Conservation (phyloP, 225 moss, liverwort and hornwort species). For the Takakia lepidozioides region DNA sequence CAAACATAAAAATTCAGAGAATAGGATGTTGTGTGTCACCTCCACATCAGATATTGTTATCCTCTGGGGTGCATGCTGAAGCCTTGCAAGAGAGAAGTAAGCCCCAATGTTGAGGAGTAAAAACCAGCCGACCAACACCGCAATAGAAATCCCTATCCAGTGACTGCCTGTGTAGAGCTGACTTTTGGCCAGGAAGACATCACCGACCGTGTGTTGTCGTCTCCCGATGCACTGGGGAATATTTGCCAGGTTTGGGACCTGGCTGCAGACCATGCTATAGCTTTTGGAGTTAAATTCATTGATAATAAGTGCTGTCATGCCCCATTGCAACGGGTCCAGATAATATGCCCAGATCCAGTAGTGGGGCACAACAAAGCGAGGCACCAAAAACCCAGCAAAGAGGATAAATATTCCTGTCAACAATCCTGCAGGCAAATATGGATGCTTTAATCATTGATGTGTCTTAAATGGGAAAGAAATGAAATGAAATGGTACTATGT, state of each 20-base stretch:
- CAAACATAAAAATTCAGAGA: too few species aligned
- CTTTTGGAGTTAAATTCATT: constrained; percentile 68
- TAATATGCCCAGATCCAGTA: constrained; percentile 98
- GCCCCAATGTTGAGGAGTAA: constrained; percentile 54
- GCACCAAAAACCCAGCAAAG: constrained; percentile 87
- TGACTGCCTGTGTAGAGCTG: constrained; percentile 70
- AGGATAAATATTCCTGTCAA: constrained; percentile 60
- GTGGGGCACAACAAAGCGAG: constrained; percentile 51
- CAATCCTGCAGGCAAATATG: constrained; percentile 83
- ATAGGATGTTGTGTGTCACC: constrained; percentile 25
- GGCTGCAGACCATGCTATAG: constrained; percentile 48
- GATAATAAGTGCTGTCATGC: constrained; percentile 59
- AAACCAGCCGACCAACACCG: constrained; percentile 71
- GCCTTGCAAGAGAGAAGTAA: constrained; percentile 40
- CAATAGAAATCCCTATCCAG: constrained; percentile 77
- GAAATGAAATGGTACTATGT: too few species aligned
- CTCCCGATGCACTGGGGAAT: constrained; percentile 66
- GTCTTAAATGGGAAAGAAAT: too few species aligned
- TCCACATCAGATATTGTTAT: constrained; percentile 49
- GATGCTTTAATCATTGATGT: too few species aligned
- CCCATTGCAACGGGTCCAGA: constrained; percentile 87
- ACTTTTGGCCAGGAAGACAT: constrained; percentile 63
- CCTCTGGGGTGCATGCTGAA: constrained; percentile 38
- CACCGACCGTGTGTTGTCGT: constrained; percentile 54
- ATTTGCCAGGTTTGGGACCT: constrained; percentile 28